Evolutionary conservation across 1,284 basidiomycete species (phyloP).

Genomic region (Cutaneotrichosporon spelunceum): DNA sequence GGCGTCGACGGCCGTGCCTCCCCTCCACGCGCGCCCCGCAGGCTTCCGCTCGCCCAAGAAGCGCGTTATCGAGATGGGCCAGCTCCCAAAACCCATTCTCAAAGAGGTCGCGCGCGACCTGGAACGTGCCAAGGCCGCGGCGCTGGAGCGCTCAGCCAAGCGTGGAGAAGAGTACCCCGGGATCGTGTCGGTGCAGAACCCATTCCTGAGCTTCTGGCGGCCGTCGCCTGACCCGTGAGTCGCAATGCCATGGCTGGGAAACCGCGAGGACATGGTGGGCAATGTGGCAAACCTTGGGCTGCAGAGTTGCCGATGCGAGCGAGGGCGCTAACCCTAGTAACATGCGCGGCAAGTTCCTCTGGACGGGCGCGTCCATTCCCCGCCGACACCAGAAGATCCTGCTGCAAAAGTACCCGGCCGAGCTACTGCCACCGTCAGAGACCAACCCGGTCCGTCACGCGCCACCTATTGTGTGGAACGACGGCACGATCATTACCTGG

Average conservation of each 20-base stretch:
- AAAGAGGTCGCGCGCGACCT: constrained; percentile 17
- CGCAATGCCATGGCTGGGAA: not conserved
- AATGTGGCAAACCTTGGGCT: too few relatives aligned
- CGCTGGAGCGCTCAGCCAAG: constrained; percentile 4
- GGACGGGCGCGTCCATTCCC: constrained; percentile 21
- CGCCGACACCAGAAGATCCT: constrained; percentile 38
- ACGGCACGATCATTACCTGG: constrained; percentile 30
- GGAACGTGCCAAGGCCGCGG: constrained; percentile 5
- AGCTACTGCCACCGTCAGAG: constrained; percentile 34
- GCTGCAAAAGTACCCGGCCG: constrained; percentile 27
- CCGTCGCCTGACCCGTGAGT: not conserved
- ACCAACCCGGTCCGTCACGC: constrained; percentile 22
- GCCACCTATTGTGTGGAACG: constrained; percentile 19
- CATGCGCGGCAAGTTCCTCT: not conserved
- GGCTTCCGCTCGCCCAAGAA: too few relatives aligned
- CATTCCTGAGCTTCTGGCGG: constrained; percentile 29
- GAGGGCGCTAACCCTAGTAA: not conserved
- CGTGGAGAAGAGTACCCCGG: not conserved
- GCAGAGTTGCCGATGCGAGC: too few relatives aligned
- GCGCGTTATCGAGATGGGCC: not conserved
- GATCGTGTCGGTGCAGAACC: constrained; percentile 33
- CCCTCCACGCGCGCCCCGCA: constrained; percentile 12
- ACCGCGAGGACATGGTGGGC: too few relatives aligned
- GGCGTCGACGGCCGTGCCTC: constrained; percentile 9
- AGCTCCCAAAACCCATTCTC: constrained; percentile 28